Conservation (phyloP, 2,329 filamentous ascomycete species). For the Colletotrichum filicis region DNA sequence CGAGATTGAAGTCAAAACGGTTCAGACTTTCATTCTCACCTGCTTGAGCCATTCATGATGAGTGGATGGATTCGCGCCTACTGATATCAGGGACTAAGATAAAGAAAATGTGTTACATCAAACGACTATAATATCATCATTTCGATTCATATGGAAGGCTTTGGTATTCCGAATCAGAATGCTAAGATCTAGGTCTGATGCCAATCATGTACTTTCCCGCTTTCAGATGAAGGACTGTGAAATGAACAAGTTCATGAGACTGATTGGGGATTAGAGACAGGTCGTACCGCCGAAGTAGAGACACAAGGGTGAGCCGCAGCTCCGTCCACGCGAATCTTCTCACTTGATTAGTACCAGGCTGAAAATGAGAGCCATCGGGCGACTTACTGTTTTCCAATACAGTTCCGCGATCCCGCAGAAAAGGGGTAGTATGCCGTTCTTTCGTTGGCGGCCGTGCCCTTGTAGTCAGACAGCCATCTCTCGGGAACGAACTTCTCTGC, state of each 20-base stretch:
- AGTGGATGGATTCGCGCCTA: not conserved
- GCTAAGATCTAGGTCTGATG: not conserved
- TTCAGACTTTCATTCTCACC: not conserved
- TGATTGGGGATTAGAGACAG: not conserved
- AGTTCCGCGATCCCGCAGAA: not conserved
- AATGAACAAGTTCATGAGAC: not conserved
- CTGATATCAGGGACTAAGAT: not conserved
- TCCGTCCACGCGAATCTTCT: not conserved
- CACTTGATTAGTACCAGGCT: not conserved
- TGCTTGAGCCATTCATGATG: not conserved
- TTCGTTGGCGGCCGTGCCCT: not conserved
- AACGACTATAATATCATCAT: not conserved
- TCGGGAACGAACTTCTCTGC: slow-evolving; percentile 2
- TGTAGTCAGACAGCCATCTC: slow-evolving; percentile 9
- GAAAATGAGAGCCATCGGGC: not conserved
- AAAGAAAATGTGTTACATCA: not conserved
- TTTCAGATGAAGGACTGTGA: slow-evolving; percentile 5
- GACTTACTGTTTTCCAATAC: not conserved
- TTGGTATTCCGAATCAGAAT: not conserved
- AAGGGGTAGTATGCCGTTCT: not conserved
- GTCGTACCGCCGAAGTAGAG: not conserved
- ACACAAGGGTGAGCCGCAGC: not conserved
- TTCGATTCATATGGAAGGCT: not conserved
- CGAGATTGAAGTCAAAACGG: not conserved
- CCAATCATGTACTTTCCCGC: slow-evolving; percentile 1